Evolutionary conservation across 306 rosid genomes (phyloP), one percentile per base, ranked within the genome.

Genomic region (Abrus pulchellus): DNA sequence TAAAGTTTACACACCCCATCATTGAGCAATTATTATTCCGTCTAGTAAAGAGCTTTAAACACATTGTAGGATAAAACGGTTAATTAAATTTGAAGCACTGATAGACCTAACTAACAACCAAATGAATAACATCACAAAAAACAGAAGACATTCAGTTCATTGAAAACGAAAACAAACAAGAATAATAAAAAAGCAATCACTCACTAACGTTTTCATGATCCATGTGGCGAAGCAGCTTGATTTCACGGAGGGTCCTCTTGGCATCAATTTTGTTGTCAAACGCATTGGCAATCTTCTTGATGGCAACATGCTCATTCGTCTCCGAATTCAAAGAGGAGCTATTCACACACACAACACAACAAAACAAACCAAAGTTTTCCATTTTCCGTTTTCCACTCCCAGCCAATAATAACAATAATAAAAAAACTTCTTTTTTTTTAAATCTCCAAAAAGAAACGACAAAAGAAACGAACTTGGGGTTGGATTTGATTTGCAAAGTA

Each of bases 171-270:
- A 47, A 38, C 12, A 49, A 40, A 67, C n/a, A 48, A 10, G 11
- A 63, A 53, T 4, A 47, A 48, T 5, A n/a, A 28, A 78, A 60
- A 12, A 30, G 28, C 14, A 43, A 67, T 34, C 32, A 80, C 85
- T 88, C 87, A 88, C 94, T 80, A 62, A 92, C 98, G 81, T 94
- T 94, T 83, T 94, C 97, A 82, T 94, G 98, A 89, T 94, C 98
- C 98, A 94, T 94, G 52, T 94, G 98, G 6, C 97, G 97, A 71
- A 94, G 98, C 83, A 94, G 90, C 86, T 94, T 94, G 92, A 94
- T 94, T 89, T 94, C 98, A 1, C 98, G 96, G 36, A 92, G 97
- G 67, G 97, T 94, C 86, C 98, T 92, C 93, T 94, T 94, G 9
- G 98, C 97, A 55, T 94, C 97, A 88, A 94, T 92, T 84, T 82